These are phyloP conservation scores for Sequoiadendron giganteum DNA, from an alignment of 75 land plant genomes.

Conservation along the genomic window DNA sequence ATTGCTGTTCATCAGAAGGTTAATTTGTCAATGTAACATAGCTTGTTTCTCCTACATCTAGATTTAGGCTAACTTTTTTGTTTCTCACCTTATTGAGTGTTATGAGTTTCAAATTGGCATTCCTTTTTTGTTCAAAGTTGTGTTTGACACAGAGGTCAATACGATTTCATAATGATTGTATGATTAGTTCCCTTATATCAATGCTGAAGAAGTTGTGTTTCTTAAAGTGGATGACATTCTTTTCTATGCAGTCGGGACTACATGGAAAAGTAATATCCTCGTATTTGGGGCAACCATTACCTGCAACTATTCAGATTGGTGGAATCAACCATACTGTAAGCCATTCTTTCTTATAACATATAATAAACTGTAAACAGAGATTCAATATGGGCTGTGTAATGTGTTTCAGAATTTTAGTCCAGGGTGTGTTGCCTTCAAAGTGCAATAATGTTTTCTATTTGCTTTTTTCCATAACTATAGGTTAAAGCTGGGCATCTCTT, in stretches of 20 bases:
- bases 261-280: conserved; percentile 84
- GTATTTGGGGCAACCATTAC: conserved; percentile 54
- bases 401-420: background rate
- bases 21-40: background rate
- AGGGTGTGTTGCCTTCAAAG: background rate
- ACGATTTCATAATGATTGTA: background rate
- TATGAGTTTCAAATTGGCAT: background rate
- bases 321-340: conserved; percentile 77
- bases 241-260: conserved; percentile 61
- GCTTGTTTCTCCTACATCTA: background rate
- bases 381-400: background rate
- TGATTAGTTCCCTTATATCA: background rate
- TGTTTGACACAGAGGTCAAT: background rate
- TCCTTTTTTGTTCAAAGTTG: background rate
- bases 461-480: conserved; percentile 27
- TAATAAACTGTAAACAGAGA: background rate
- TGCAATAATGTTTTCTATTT: background rate
- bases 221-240: background rate
- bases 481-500: conserved; percentile 58
- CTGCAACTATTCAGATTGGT: conserved; percentile 68
- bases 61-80: background rate
- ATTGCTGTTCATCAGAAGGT: background rate
- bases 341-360: conserved; percentile 8
- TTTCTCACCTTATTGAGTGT: background rate
- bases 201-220: background rate